phyloP scores from a whole-genome alignment of 2,329 filamentous ascomycete species.

The Beauveria asiatica region DNA sequence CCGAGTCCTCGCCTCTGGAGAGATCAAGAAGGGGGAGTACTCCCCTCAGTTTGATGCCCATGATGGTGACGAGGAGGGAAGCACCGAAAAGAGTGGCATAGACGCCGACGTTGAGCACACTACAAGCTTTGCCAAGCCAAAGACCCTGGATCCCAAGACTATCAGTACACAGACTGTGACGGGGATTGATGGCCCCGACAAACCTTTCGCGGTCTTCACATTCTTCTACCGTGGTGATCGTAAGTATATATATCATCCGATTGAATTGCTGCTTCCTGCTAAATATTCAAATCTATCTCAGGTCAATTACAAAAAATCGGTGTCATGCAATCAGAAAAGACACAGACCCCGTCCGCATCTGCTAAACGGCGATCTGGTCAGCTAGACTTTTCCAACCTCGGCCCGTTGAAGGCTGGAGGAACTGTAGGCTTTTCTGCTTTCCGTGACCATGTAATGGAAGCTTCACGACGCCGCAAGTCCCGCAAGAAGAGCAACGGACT shows the following conservation, averaged over 20 bases:
- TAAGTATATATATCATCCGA: slow-evolving; percentile 43
- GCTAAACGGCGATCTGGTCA: slow-evolving; percentile 75
- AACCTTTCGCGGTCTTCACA: slow-evolving; percentile 93
- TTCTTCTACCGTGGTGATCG: slow-evolving; percentile 96
- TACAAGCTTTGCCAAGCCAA: slow-evolving; percentile 94
- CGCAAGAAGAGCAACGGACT: slow-evolving; percentile 57
- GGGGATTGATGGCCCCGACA: slow-evolving; percentile 90
- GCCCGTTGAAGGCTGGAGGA: slow-evolving; percentile 75
- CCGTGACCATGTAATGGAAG: slow-evolving; percentile 57
- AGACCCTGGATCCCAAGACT: slow-evolving; percentile 89
- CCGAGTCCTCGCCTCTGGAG: slow-evolving; percentile 85
- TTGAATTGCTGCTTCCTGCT: neutral
- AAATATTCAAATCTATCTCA: slow-evolving; percentile 27
- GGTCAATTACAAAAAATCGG: slow-evolving; percentile 97
- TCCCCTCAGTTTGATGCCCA: slow-evolving; percentile 96
- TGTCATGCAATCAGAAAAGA: slow-evolving; percentile 63
- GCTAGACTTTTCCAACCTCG: slow-evolving; percentile 76
- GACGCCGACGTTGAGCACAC: slow-evolving; percentile 91
- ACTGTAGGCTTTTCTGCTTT: slow-evolving; percentile 87
- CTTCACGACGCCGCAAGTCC: slow-evolving; percentile 42
- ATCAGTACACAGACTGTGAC: slow-evolving; percentile 99
- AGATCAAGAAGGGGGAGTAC: slow-evolving; percentile 97
- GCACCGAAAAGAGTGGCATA: slow-evolving; percentile 49
- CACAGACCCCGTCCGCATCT: slow-evolving; percentile 51
- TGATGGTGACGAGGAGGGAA: slow-evolving; percentile 74